Conservation (phyloP, 805 yeast species). For the Ogataea paraovalis region DNA sequence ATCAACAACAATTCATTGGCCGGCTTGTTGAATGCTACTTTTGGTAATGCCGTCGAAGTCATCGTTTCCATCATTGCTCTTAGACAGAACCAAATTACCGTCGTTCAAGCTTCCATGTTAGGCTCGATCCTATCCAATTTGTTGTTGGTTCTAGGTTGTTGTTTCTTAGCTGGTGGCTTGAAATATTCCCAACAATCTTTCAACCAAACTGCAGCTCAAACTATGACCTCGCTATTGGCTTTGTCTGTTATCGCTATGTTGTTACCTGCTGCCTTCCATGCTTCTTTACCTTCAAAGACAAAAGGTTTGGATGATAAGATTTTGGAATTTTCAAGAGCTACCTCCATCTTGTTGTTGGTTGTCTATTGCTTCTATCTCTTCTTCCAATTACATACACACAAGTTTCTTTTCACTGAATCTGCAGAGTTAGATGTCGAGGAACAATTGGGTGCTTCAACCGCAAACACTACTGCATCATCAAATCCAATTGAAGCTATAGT, state of each 20-base stretch:
- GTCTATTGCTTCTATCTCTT: constrained; percentile 75
- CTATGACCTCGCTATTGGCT: constrained; percentile 92
- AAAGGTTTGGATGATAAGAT: constrained; percentile 38
- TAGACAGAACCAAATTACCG: constrained; percentile 78
- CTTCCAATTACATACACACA: constrained; percentile 89
- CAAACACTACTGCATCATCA: background rate
- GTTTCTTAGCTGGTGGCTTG: constrained; percentile 90
- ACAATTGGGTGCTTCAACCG: background rate
- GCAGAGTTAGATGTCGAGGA: constrained; percentile 34
- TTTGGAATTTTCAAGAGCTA: constrained; percentile 77
- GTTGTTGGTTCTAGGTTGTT: constrained; percentile 88
- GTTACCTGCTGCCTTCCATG: constrained; percentile 95
- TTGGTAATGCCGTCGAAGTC: constrained; percentile 96
- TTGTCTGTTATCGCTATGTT: constrained; percentile 84
- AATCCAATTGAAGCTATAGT: constrained; percentile 1
- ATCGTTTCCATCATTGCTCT: constrained; percentile 92
- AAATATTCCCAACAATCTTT: constrained; percentile 81
- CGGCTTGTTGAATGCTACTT: constrained; percentile 91
- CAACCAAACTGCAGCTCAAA: constrained; percentile 96
- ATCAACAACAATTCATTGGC: constrained; percentile 87
- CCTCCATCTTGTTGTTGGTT: constrained; percentile 70
- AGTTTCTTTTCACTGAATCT: constrained; percentile 58
- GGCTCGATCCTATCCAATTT: constrained; percentile 90
- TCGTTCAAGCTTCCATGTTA: constrained; percentile 96
- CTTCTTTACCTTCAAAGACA: constrained; percentile 52